Evolutionary conservation across 108 stramenopile genomes (phyloP), one percentile per base, ranked within the genome.

Genomic region (Fragilaria radians): DNA sequence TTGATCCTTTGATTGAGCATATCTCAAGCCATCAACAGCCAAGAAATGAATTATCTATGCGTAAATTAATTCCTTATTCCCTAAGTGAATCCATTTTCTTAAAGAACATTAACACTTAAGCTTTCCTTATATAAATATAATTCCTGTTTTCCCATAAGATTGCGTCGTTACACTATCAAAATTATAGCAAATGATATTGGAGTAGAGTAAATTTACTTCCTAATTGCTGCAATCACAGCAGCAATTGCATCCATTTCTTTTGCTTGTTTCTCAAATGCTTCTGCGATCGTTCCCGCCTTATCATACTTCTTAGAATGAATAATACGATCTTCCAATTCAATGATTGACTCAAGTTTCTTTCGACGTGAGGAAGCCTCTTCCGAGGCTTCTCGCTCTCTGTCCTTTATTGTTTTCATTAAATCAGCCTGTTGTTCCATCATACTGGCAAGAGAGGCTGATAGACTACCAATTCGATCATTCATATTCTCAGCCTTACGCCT

Each of bases 361-460:
- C 71, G 28, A 27, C 79, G 74, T 24, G 36, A 25, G 4, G 42
- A 47, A 21, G 62, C 0, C 36, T 32, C 52, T 59, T 54, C 74
- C 64, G 63, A 29, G 59, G 50, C 19, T 74, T 59, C 59, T 76
- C 67, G 26, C 19, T 27, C 28, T 27, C 73, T 48, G 18, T 46
- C 26, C 48, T 59, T 66, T 5, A 66, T 21, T n/a, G n/a, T 49
- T 32, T 61, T 48, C 62, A 73, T 61, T 19, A 79, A 53, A 26
- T 45, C 34, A 0, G 69, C 57, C 52, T 80, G 79, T 29, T 76
- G 67, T 19, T 76, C 68, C 71, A 80, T 75, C 71, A 80, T 72
- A 5, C 57, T 33, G 24, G 70, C 58, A 1, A 80, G 66, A 52
- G 66, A 68, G 4, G 65, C 70, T 46, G 71, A 59, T 51, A 80